Base-by-base conservation (phyloP, 2,329 filamentous ascomycete species). In the Penicillium sp. region DNA sequence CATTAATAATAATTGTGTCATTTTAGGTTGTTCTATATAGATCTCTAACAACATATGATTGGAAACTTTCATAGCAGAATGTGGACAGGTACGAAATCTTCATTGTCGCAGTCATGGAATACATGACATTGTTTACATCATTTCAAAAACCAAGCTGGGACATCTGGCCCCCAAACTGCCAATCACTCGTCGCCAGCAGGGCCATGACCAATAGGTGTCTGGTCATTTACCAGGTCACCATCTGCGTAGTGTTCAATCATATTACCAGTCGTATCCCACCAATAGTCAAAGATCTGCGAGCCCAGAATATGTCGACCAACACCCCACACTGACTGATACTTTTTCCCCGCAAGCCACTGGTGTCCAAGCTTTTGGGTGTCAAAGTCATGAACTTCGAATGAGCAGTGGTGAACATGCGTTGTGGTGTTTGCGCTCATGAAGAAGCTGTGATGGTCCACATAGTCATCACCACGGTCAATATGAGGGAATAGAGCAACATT, bases 221-320 rank as follows among this genome's bases (percentile, higher is more conserved):
- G 50, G 6, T 76, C 52, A 67, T 82, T 82, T 0, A 83, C 81
- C n/a, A n/a, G n/a, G n/a, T n/a, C n/a, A n/a, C n/a, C n/a, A n/a
- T n/a, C n/a, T n/a, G n/a, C n/a, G n/a, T 83, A 84, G 65, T 81
- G 78, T 65, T 73, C 70, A 36, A 73, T 64, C 56, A 67, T 68
- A 39, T 67, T 64, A 0, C 66, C 63, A 13, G 59, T 63, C 0
- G 65, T 60, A 58, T 80, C 78, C 61, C 78, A 81, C 81, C 81
- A 83, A 60, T 83, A 84, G 59, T 84, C 82, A 60, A 83, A 84
- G 7, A 83, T 72, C 66, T 82, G 80, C n/a, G 69, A 75, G 0
- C 81, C 81, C n/a, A 82, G 64, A 44, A 83, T 78, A 69, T 83
- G 81, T 22, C 82, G 67, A 0, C 82, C 82, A 4, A 83, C 76